A percentile compares a stretch with the other conserved stretches of the same genome.
Conservation (phyloP, 805 yeast species). For the Helenozyma rhizophorensis region DNA sequence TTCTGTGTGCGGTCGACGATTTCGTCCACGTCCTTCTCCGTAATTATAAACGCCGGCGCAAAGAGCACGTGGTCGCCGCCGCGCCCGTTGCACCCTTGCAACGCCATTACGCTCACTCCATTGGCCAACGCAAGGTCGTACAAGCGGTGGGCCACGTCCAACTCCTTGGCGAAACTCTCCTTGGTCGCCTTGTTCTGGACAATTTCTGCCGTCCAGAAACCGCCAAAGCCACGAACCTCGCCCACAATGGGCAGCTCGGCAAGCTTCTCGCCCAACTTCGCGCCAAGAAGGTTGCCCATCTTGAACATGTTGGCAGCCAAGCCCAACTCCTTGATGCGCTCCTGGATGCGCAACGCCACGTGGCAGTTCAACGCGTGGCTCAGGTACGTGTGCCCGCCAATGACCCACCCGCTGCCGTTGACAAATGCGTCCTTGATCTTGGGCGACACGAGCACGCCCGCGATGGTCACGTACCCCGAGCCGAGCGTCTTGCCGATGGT, state of each 20-base stretch:
- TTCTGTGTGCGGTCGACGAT: slow-evolving; percentile 33
- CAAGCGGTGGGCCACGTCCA: slow-evolving; percentile 33
- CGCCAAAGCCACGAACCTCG: slow-evolving; percentile 59
- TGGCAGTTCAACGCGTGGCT: slow-evolving; percentile 25
- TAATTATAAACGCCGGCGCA: slow-evolving; percentile 43
- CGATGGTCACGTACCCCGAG: slow-evolving; percentile 28
- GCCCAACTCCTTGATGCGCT: slow-evolving; percentile 27
- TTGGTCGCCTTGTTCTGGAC: slow-evolving; percentile 49
- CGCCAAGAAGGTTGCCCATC: slow-evolving; percentile 43
- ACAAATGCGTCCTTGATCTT: slow-evolving; percentile 18
- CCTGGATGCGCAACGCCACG: slow-evolving; percentile 25
- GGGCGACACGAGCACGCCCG: slow-evolving; percentile 27
- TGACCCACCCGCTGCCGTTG: slow-evolving; percentile 17
- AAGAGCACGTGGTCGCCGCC: slow-evolving; percentile 41
- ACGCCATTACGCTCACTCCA: slow-evolving; percentile 45
- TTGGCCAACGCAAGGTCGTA: slow-evolving; percentile 30
- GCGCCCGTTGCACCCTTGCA: slow-evolving; percentile 38
- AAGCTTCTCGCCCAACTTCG: slow-evolving; percentile 17
- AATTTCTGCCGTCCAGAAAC: slow-evolving; percentile 53
- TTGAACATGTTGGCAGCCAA: slow-evolving; percentile 37
- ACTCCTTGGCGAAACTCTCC: slow-evolving; percentile 38
- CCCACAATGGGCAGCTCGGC: slow-evolving; percentile 33
- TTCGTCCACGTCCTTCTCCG: slow-evolving; percentile 37
- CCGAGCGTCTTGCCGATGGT: slow-evolving; percentile 31
- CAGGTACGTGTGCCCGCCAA: slow-evolving; percentile 25